A percentile compares a stretch with the other conserved stretches of the same genome.
Evolutionary conservation across 2,329 filamentous ascomycete species (phyloP).

Genomic region (Fusarium sp.): DNA sequence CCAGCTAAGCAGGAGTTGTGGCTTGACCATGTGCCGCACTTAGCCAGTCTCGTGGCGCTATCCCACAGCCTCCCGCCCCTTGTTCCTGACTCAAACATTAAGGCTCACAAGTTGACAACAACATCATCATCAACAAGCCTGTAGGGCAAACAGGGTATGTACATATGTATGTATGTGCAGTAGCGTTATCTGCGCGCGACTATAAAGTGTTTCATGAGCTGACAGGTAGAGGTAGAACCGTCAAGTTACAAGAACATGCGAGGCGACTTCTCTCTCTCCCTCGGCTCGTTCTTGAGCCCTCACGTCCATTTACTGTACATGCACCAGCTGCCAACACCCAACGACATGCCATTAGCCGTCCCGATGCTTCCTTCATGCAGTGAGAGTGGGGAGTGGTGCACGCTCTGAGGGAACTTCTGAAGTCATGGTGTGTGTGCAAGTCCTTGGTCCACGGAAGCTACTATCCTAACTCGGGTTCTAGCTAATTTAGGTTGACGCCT

Average conservation of each 20-base stretch:
- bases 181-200: neutral
- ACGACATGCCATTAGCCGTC: constrained; percentile 35
- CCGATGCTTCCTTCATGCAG: constrained; percentile 24
- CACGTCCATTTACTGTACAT: constrained; percentile 18
- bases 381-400: constrained; percentile 24
- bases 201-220: neutral
- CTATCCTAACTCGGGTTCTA: constrained; percentile 21
- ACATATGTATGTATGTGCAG: too few species aligned
- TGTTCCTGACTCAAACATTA: constrained; percentile 36
- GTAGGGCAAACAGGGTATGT: too few species aligned
- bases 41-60: constrained; percentile 1
- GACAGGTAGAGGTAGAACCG: neutral
- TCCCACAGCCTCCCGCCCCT: constrained; percentile 23
- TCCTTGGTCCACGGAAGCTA: constrained; percentile 25
- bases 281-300: constrained; percentile 2
- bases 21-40: constrained; percentile 31
- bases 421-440: constrained; percentile 16
- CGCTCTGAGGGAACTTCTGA: constrained; percentile 42
- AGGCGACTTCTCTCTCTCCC: neutral
- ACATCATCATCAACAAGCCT: constrained; percentile 1
- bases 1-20: constrained; percentile 11
- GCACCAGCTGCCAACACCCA: constrained; percentile 11
- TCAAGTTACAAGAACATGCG: too few species aligned
- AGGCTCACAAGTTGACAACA: constrained; percentile 13
- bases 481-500: constrained; percentile 30